These are phyloP conservation scores for Parastagonospora avenae DNA, from an alignment of 2,329 filamentous ascomycete species.

Conservation along the genomic window DNA sequence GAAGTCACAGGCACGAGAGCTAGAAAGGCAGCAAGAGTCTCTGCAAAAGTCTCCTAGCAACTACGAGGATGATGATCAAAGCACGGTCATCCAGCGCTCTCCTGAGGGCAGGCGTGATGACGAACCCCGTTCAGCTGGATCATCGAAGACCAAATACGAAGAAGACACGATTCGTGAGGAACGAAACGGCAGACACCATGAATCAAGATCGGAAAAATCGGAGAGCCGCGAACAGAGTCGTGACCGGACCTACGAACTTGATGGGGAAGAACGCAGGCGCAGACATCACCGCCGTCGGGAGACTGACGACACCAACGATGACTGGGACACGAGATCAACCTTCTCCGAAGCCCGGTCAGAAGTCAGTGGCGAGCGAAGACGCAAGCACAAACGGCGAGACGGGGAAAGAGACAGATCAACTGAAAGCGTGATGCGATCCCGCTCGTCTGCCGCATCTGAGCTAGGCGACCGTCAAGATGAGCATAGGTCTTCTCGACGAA, in stretches of 20 bases:
- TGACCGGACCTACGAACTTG: constrained; percentile 41
- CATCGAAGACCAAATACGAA: constrained; percentile 32
- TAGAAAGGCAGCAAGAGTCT: constrained; percentile 20
- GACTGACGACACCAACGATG: constrained; percentile 44
- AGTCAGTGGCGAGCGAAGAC: constrained; percentile 40
- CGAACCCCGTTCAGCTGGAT: constrained; percentile 29
- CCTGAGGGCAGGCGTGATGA: constrained; percentile 22
- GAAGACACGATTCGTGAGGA: constrained; percentile 39
- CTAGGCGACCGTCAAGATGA: constrained; percentile 48
- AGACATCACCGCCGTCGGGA: constrained; percentile 40
- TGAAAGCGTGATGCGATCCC: constrained; percentile 29
- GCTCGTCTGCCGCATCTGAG: constrained; percentile 47
- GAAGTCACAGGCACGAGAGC: constrained; percentile 23
- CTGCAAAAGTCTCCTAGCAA: constrained; percentile 6
- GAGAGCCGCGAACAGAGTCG: constrained; percentile 42
- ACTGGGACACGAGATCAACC: constrained; percentile 49
- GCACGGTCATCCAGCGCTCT: constrained; percentile 9
- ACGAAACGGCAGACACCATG: constrained; percentile 28
- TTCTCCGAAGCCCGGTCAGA: constrained; percentile 45
- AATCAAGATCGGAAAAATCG: constrained; percentile 20
- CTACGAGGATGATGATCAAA: constrained; percentile 11
- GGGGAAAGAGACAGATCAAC: constrained; percentile 40
- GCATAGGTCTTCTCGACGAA: constrained; percentile 46
- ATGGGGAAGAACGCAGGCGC: constrained; percentile 35
- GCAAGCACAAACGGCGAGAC: constrained; percentile 39